Evolutionary conservation across 2,329 filamentous ascomycete species (phyloP).

Genomic region (Talaromyces albobiverticillius): DNA sequence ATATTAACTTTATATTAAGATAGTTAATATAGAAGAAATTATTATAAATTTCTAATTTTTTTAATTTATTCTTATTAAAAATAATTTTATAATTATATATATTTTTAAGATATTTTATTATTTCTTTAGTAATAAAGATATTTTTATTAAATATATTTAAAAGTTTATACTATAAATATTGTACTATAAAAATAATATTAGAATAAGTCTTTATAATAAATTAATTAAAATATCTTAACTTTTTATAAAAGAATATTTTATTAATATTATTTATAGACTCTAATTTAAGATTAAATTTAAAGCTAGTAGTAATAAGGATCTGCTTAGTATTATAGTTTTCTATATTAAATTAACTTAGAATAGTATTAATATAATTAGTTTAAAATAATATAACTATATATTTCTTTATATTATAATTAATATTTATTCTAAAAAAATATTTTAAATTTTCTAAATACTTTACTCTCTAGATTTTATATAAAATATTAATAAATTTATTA

Average conservation of each 20-base stretch:
- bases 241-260: too few species aligned
- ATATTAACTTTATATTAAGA: neutral
- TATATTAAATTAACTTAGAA: too few species aligned
- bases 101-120: neutral
- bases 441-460: neutral
- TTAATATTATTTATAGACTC: neutral
- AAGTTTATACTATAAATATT: neutral
- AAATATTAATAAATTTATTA: too few species aligned
- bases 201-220: too few species aligned
- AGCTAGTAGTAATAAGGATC: too few species aligned
- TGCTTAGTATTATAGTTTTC: too few species aligned
- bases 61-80: neutral
- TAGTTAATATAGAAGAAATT: neutral
- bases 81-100: neutral
- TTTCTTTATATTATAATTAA: neutral
- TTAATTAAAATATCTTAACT: too few species aligned
- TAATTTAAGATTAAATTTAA: too few species aligned
- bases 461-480: too few species aligned
- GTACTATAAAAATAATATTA: neutral
- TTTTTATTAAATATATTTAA: too few species aligned
- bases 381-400: neutral
- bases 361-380: too few species aligned
- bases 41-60: too few species aligned
- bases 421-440: neutral
- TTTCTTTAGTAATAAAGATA: neutral